Percentiles rank a stretch among this genome's conserved stretches.
These are phyloP conservation scores for Calocybe gangraenosa DNA, from an alignment of 768 basidiomycete genomes.

Conservation along the genomic window DNA sequence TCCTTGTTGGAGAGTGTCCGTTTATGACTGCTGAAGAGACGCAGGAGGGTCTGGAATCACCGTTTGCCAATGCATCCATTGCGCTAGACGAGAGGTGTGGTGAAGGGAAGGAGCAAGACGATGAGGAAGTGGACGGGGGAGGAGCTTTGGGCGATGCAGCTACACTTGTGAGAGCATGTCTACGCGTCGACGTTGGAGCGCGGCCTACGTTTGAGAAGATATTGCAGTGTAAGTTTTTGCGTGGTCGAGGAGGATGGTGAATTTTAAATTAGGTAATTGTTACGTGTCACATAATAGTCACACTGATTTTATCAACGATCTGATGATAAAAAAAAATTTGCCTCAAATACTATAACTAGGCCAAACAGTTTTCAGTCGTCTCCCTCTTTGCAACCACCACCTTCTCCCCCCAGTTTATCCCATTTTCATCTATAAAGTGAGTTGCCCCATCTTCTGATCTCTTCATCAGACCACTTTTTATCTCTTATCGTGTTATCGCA, in stretches of 20 bases:
- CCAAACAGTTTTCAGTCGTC: constrained; percentile 42
- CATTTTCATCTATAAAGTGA: constrained; percentile 33
- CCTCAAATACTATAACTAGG: constrained; percentile 55
- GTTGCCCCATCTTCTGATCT: constrained; percentile 16
- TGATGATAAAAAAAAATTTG: constrained; percentile 61
- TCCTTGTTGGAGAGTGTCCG: constrained; percentile 88
- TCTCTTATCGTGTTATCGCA: constrained; percentile 8
- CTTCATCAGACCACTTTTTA: constrained; percentile 9
- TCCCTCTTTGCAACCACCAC: constrained; percentile 47
- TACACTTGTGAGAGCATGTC: constrained; percentile 77
- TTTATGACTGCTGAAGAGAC: constrained; percentile 91
- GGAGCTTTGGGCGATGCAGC: constrained; percentile 83
- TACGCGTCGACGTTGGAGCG: constrained; percentile 71
- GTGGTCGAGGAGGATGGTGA: constrained; percentile 72
- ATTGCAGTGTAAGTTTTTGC: constrained; percentile 75
- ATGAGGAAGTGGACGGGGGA: constrained; percentile 79
- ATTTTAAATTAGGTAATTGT: no score
- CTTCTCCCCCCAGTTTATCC: constrained; percentile 30
- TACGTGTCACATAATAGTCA: constrained; percentile 3
- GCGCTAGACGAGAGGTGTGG: constrained; percentile 76
- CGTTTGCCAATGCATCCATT: constrained; percentile 73
- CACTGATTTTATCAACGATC: constrained; percentile 48
- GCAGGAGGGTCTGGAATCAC: constrained; percentile 75
- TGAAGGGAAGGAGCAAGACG: constrained; percentile 68
- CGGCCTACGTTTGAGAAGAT: constrained; percentile 87